Evolutionary conservation across 805 yeast species (phyloP).

Genomic region (Saccharomyces cerevisiae): DNA sequence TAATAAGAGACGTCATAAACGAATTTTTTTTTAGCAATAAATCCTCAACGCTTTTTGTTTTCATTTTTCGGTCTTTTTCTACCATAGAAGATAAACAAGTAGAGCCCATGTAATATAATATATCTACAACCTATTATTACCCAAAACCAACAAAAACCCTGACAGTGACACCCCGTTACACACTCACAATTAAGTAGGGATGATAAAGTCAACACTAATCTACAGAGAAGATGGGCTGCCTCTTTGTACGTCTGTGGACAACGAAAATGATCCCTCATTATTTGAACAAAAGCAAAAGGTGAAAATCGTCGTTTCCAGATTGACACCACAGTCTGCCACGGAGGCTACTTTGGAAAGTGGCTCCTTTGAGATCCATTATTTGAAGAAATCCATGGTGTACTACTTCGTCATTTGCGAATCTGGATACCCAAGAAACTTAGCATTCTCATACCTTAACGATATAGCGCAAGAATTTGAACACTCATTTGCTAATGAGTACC

Average conservation of each 20-base stretch:
- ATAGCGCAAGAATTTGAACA: conserved; percentile 72
- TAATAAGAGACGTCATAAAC: not conserved
- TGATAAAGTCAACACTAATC: conserved; percentile 62
- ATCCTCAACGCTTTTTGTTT: not conserved
- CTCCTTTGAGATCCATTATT: conserved; percentile 62
- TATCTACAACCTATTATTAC: not conserved
- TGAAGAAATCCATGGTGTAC: conserved; percentile 54
- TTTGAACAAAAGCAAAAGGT: conserved; percentile 77
- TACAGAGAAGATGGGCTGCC: conserved; percentile 78
- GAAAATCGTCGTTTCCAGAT: conserved; percentile 64
- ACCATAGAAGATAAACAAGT: not conserved
- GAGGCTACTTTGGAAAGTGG: conserved; percentile 82
- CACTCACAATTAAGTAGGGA: conserved; percentile 12
- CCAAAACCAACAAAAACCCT: not conserved
- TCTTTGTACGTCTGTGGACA: conserved; percentile 83
- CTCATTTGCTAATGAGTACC: conserved; percentile 63
- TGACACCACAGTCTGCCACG: conserved; percentile 71
- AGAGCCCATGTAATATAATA: not conserved
- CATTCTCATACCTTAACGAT: conserved; percentile 79
- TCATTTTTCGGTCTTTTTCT: not conserved
- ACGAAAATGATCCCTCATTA: conserved; percentile 53
- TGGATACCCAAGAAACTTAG: conserved; percentile 79
- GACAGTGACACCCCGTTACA: not conserved
- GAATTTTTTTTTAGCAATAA: not conserved
- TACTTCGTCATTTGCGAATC: conserved; percentile 72